Percentiles rank a stretch among this genome's conserved stretches.
These are phyloP conservation scores for Cryptosporidium meleagridis DNA, from an alignment of 169 alveolate genomes.

Conservation along the genomic window DNA sequence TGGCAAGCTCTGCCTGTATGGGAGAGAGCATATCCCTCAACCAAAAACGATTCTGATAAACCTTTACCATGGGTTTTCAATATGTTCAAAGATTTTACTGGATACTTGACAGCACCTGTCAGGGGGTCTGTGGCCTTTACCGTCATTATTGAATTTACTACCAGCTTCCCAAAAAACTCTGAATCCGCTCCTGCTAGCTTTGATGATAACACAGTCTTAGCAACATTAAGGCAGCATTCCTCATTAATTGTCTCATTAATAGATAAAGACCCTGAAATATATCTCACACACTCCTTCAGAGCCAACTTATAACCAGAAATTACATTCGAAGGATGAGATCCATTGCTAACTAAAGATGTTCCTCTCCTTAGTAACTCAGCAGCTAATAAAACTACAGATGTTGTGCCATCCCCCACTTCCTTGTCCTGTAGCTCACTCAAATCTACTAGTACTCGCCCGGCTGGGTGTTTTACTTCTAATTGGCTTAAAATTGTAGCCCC, in stretches of 20 bases:
- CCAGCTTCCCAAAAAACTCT: conserved; percentile 93
- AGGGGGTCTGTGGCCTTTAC: conserved; percentile 84
- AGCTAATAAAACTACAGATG: conserved; percentile 98
- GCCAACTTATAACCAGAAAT: conserved; percentile 95
- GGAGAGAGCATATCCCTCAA: conserved; percentile 92
- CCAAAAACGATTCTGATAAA: conserved; percentile 89
- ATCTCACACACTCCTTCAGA: conserved; percentile 94
- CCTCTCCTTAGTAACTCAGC: conserved; percentile 98
- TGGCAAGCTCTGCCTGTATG: conserved; percentile 95
- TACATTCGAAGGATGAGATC: conserved; percentile 98
- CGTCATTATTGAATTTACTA: conserved; percentile 93
- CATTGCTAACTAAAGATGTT: conserved; percentile 94
- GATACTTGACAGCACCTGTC: conserved; percentile 92
- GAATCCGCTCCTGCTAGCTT: conserved; percentile 95
- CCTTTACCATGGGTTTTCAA: conserved; percentile 96
- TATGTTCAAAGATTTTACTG: conserved; percentile 94
- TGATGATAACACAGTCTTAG: conserved; percentile 94
- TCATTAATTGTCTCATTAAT: conserved; percentile 86
- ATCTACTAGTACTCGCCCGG: conserved; percentile 97
- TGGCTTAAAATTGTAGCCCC: conserved; percentile 99
- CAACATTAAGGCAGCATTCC: conserved; percentile 91
- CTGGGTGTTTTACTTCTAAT: conserved; percentile 99
- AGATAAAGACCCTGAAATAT: conserved; percentile 91
- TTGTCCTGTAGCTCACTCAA: conserved; percentile 96
- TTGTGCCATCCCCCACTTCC: conserved; percentile 99